Base-by-base conservation (phyloP, 139 green algal species). In the Closterium sp. region DNA sequence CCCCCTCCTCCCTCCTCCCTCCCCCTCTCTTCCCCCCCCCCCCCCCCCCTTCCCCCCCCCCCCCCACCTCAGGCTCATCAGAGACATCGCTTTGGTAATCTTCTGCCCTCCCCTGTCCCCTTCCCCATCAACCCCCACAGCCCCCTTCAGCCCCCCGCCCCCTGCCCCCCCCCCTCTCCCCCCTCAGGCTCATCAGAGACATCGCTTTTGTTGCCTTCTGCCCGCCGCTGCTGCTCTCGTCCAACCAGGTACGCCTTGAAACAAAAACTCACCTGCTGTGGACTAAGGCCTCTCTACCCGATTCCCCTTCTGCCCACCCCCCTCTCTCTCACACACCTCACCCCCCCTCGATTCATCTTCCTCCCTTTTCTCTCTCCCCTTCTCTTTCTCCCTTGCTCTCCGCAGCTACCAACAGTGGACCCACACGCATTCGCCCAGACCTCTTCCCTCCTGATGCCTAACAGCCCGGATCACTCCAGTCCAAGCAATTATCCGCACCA, bases 151-250 rank as follows among this genome's bases (percentile, higher is more conserved):
- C 12, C 25, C 55, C 12, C 16, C 55, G 23, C 16, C 25, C 16
- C 16, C 36, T 55, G 4, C 36, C 36, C 36, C 36, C 36, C 36
- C 36, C 36, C 36, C 36, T 19, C 55, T 19, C 43, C 3, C 43
- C 0, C 12, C 16, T 28, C 86, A 89, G 86, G 86, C 86, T 89
- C 31, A 89, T 84, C 33, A 8, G 86, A 32, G 86, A 89, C 30
- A 33, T 89, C n/a, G 86, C 86, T 2, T 89, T 89, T 89, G 86
- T 89, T 28, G 31, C 83, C 86, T 89, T 89, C 9, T 89, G 86
- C 86, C 86, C 86, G 32, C 31, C 55, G 86, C 86, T 89, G 8
- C 66, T 89, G 86, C 30, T 89, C 35, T 84, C n/a, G 4, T 89
- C 86, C 8, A 9, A 89, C 30, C 35, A 89, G 9, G 86, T 89